A percentile compares a stretch with the other conserved stretches of the same genome.
These are phyloP conservation scores for Aspergillus jensenii DNA, from an alignment of 2,329 filamentous ascomycete species.

Conservation along the genomic window DNA sequence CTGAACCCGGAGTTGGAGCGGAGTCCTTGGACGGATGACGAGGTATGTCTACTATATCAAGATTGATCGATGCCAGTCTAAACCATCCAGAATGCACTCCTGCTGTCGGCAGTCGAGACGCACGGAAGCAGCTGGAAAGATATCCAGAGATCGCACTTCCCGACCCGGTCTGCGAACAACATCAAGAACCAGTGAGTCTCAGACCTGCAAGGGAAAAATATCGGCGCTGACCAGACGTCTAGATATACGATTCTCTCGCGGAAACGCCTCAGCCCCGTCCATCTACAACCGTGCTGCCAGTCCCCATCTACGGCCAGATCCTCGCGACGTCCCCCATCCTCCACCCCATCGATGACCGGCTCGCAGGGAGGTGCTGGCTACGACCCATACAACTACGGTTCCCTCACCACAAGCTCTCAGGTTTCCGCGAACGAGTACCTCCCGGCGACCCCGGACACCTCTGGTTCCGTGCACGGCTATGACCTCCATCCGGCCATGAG, in stretches of 20 bases:
- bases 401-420: constrained; percentile 1
- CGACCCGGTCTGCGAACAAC: constrained; percentile 11
- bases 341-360: background rate
- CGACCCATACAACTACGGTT: constrained; percentile 1
- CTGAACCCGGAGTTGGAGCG: constrained; percentile 13
- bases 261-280: background rate
- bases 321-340: background rate
- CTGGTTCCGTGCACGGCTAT: background rate
- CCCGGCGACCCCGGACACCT: background rate
- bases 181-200: constrained; percentile 12
- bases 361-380: background rate
- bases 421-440: background rate
- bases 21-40: constrained; percentile 9
- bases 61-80: background rate
- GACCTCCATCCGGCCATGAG: background rate
- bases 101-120: constrained; percentile 1
- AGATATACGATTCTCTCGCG: constrained; percentile 11
- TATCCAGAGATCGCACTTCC: constrained; percentile 11
- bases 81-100: constrained; percentile 3
- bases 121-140: constrained; percentile 14
- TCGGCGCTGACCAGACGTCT: background rate
- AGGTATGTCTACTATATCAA: background rate
- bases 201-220: no score
- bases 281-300: constrained; percentile 1
- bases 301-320: background rate